These are phyloP conservation scores for Solanum appendiculatum DNA, from an alignment of 257 asterid species.

Conservation along the genomic window DNA sequence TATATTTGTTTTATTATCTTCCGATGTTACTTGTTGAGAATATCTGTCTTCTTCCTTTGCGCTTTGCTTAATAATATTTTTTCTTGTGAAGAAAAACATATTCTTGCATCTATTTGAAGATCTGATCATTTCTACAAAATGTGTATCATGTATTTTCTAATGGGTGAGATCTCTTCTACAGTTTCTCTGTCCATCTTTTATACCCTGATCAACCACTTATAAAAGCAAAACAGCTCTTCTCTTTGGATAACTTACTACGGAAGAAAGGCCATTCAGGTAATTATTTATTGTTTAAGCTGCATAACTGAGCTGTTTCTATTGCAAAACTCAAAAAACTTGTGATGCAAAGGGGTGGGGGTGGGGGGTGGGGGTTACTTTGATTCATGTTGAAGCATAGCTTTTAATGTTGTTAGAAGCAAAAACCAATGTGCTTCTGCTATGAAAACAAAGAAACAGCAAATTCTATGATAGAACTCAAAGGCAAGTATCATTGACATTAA, in stretches of 20 bases:
- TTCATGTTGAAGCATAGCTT: neutral
- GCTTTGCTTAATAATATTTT: neutral
- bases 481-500: neutral
- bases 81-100: neutral
- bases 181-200: conserved; percentile 47
- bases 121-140: neutral
- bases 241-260: conserved; percentile 74
- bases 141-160: conserved; percentile 5
- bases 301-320: neutral
- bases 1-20: neutral
- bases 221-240: conserved; percentile 84
- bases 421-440: neutral
- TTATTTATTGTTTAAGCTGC: neutral
- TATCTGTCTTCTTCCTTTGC: neutral
- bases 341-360: neutral
- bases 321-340: neutral
- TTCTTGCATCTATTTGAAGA: neutral
- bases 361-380: neutral
- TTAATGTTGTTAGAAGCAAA: neutral
- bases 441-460: neutral
- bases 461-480: neutral
- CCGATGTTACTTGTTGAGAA: neutral
- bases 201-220: conserved; percentile 83
- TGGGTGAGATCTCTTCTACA: conserved; percentile 24
- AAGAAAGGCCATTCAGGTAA: conserved; percentile 76